A percentile compares a stretch with the other conserved stretches of the same genome.
These are phyloP conservation scores for Fragaria ananassa DNA, from an alignment of 306 rosid species.

Conservation along the genomic window DNA sequence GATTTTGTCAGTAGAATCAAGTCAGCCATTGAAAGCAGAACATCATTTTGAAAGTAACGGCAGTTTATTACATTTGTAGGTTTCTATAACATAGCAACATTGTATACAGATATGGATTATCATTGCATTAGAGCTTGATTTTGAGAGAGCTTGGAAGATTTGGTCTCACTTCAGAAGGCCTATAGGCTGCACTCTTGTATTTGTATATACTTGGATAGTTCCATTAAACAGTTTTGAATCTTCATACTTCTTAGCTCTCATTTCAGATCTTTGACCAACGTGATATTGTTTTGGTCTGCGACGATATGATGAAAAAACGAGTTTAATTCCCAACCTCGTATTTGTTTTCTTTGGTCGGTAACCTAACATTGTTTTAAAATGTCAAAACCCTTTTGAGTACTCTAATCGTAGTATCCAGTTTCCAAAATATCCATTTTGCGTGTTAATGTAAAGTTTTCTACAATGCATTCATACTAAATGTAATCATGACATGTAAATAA, in stretches of 20 bases:
- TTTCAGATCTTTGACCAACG: neutral
- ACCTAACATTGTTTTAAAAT: neutral
- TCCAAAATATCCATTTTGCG: neutral
- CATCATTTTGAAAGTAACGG: conserved; percentile 39
- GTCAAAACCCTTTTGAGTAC: neutral
- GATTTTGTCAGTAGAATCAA: conserved; percentile 69
- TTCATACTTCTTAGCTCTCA: neutral
- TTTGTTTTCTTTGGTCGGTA: neutral
- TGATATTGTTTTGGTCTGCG: neutral
- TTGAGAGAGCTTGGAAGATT: neutral
- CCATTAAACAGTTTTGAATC: neutral
- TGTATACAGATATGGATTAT: neutral
- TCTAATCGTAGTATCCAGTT: neutral
- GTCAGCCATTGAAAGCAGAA: conserved; percentile 45
- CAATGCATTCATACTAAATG: neutral
- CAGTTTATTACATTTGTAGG: conserved; percentile 2
- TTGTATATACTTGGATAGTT: conserved; percentile 3
- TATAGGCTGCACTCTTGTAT: conserved; percentile 7
- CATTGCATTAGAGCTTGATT: conserved; percentile 7
- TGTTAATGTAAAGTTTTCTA: neutral
- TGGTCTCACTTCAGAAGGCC: neutral
- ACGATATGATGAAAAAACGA: neutral
- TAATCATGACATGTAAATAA: neutral
- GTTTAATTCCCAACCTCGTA: neutral
- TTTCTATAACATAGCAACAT: neutral